phyloP scores from a whole-genome alignment of 495 filamentous ascomycete genomes.

The Tuber brumale region DNA sequence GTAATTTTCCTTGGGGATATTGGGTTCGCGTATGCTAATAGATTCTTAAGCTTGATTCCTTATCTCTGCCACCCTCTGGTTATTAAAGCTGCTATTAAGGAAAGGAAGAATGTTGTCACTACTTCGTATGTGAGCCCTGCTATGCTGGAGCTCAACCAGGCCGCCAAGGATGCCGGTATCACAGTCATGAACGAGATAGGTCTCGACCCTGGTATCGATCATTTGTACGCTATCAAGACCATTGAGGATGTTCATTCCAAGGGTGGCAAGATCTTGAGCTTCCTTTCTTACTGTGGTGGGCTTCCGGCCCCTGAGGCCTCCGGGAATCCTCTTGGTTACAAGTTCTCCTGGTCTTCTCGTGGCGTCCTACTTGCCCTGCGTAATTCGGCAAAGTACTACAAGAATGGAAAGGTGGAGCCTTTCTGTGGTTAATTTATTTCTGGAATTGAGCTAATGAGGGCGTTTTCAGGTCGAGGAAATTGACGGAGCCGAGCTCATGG shows the following conservation, averaged over 20 bases:
- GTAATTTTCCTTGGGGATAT: constrained; percentile 10
- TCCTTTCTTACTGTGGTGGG: constrained; percentile 86
- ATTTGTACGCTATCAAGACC: constrained; percentile 81
- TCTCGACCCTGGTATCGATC: constrained; percentile 63
- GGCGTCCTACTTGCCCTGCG: constrained; percentile 80
- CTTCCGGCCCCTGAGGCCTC: constrained; percentile 75
- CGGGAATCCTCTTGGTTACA: constrained; percentile 90
- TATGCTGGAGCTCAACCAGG: constrained; percentile 79
- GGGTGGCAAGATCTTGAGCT: constrained; percentile 78
- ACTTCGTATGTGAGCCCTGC: constrained; percentile 91
- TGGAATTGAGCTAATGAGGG: background rate
- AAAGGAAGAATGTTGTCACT: constrained; percentile 93
- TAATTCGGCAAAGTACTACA: constrained; percentile 78
- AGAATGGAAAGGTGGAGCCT: constrained; percentile 64
- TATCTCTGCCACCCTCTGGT: constrained; percentile 87
- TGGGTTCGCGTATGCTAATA: background rate
- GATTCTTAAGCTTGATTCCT: constrained; percentile 59
- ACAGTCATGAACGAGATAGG: constrained; percentile 99
- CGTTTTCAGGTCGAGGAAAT: constrained; percentile 42
- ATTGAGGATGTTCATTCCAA: constrained; percentile 75
- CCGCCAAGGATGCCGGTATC: constrained; percentile 85
- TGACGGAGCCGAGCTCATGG: constrained; percentile 68
- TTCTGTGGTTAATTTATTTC: constrained; percentile 43
- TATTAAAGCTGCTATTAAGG: constrained; percentile 87
- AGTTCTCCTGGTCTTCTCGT: constrained; percentile 82